Conservation (phyloP, 139 green algal species). For the Picocystis salinarum region DNA sequence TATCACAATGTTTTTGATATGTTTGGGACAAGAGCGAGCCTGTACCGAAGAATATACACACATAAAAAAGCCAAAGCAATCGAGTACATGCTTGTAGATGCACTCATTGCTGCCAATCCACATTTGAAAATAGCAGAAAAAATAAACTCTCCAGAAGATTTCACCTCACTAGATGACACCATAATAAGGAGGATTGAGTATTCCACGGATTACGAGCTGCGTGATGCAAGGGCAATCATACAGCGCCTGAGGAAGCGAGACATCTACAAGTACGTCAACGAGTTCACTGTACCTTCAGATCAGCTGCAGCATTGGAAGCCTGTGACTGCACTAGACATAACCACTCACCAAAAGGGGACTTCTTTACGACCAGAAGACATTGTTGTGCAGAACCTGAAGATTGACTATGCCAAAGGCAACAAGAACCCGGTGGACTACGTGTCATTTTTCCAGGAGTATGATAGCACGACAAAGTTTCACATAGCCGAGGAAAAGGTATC, state of each 20-base stretch:
- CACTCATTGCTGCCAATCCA: slow-evolving; percentile 39
- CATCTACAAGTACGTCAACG: slow-evolving; percentile 44
- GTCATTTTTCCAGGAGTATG: slow-evolving; percentile 33
- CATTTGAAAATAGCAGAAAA: slow-evolving; percentile 13
- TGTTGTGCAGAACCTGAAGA: slow-evolving; percentile 36
- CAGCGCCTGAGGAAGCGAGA: slow-evolving; percentile 26
- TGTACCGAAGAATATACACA: slow-evolving; percentile 62
- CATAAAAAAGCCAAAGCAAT: slow-evolving; percentile 42
- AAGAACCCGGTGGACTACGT: slow-evolving; percentile 45
- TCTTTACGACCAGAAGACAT: slow-evolving; percentile 27
- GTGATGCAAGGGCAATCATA: slow-evolving; percentile 22
- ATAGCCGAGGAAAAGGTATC: slow-evolving; percentile 6
- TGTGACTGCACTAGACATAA: slow-evolving; percentile 14
- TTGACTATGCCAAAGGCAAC: slow-evolving; percentile 31
- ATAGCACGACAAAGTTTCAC: slow-evolving; percentile 3
- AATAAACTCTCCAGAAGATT: slow-evolving; percentile 15
- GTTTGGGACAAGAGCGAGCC: slow-evolving; percentile 36
- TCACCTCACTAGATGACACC: slow-evolving; percentile 50
- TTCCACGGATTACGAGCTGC: slow-evolving; percentile 1
- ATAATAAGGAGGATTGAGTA: slow-evolving; percentile 26
- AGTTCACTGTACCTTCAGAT: slow-evolving; percentile 21
- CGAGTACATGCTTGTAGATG: slow-evolving; percentile 73
- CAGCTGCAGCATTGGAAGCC: slow-evolving; percentile 7
- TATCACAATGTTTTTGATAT: slow-evolving; percentile 53
- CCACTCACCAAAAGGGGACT: slow-evolving; percentile 14